Evolutionary conservation across 208 protist genomes (phyloP), one percentile per base, ranked within the genome.

Genomic region (Tritrichomonas foetus): DNA sequence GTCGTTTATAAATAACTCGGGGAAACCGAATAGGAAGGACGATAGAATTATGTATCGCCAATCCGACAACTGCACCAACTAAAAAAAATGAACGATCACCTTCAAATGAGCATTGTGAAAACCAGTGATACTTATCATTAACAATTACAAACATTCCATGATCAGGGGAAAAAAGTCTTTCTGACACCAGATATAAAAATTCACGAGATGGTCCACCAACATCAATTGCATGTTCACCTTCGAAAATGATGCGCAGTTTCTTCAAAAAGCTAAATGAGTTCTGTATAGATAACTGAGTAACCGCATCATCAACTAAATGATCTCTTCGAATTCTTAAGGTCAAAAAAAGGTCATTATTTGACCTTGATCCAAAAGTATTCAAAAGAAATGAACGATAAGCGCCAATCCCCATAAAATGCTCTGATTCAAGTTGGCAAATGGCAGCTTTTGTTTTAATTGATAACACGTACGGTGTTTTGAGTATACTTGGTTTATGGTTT

Each of bases 11-110:
- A 14, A 96, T 49, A 41, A 80, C 13, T 9, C 94, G 16, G 3
- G 98, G 98, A 9, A 99, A 98, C 61, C 97, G 95, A n/a, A 98
- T 82, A 80, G 98, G 96, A 20, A 99, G 94, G 93, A 98, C 98
- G 50, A 98, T 95, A 25, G 95, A 94, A 94, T 99, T 99, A 95
- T 98, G 98, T 64, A 99, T 97, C 16, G 98, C 97, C 25, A 99
- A 95, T 13, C 98, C 98, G 13, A 97, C 57, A 47, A 93, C 92
- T 44, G 96, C 95, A 22, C 96, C 96, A 69, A 93, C 22, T 25
- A 72, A 33, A 13, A 33, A 36, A n/a, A 49, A 93, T 69, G 50
- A 16, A 0, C 11, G 14, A 33, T 93, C 20, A n/a, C 92, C 94
- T 89, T 97, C 96, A 50, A 96, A 50, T 27, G 96, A 97, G 57